Conservation (phyloP, 257 asterid genomes). For the Eustoma russellianum region DNA sequence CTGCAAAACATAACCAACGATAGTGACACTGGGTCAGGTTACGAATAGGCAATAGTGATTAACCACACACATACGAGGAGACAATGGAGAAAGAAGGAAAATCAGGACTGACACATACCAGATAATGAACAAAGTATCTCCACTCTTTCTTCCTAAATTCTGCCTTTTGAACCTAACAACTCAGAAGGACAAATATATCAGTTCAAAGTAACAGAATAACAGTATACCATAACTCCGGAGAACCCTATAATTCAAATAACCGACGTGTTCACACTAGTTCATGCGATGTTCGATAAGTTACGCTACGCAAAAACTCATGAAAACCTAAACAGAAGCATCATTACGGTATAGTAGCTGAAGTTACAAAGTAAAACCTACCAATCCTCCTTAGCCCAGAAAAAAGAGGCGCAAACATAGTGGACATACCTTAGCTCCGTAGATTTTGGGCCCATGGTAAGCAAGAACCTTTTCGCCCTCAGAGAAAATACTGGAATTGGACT, state of each 20-base stretch:
- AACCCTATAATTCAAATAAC: too few relatives aligned
- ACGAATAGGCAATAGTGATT: too few relatives aligned
- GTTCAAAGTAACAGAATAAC: too few relatives aligned
- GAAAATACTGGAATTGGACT: constrained; percentile 39
- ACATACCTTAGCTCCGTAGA: constrained; percentile 59
- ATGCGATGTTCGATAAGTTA: neutral
- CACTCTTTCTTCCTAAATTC: constrained; percentile 81
- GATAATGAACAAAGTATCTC: constrained; percentile 92
- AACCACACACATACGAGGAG: neutral
- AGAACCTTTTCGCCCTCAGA: constrained; percentile 86
- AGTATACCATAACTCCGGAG: too few relatives aligned
- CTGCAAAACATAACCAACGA: constrained; percentile 28
- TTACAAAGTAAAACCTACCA: too few relatives aligned
- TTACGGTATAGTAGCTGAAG: neutral
- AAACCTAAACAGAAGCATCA: neutral
- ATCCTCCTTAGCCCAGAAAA: too few relatives aligned
- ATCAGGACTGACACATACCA: constrained; percentile 43
- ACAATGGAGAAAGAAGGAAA: neutral
- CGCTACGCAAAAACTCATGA: neutral
- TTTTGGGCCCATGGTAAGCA: constrained; percentile 84
- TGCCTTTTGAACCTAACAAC: constrained; percentile 74
- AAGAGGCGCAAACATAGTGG: neutral
- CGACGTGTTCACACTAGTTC: too few relatives aligned
- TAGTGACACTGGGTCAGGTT: constrained; percentile 1
- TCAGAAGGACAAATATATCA: constrained; percentile 2